Evolutionary conservation across 768 basidiomycete species (phyloP).

Genomic region (Termitomyces sp.): DNA sequence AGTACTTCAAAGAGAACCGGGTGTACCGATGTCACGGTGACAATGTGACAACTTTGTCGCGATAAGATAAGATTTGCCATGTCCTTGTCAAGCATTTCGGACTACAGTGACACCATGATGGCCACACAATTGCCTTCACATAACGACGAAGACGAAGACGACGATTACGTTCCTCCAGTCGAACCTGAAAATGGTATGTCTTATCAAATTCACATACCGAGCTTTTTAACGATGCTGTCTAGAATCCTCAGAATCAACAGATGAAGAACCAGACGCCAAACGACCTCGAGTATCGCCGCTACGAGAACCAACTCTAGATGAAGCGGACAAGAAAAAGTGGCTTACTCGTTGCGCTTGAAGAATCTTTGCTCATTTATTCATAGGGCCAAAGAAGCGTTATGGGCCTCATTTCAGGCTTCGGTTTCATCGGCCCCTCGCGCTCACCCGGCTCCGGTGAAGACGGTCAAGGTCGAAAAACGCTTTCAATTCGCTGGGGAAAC

Average conservation of each 20-base stretch:
- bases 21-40: no score
- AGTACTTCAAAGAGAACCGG: no score
- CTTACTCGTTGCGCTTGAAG: slow-evolving; percentile 5
- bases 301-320: slow-evolving; percentile 29
- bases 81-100: no score
- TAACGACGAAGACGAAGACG: slow-evolving; percentile 63
- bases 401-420: slow-evolving; percentile 68
- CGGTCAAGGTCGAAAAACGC: slow-evolving; percentile 65
- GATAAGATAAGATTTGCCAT: neutral
- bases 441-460: slow-evolving; percentile 21
- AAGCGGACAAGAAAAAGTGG: slow-evolving; percentile 43
- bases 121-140: slow-evolving; percentile 1
- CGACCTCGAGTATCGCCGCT: slow-evolving; percentile 26
- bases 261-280: slow-evolving; percentile 34
- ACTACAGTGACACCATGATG: slow-evolving; percentile 6
- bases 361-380: slow-evolving; percentile 3
- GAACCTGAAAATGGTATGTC: slow-evolving; percentile 30
- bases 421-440: slow-evolving; percentile 30
- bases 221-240: slow-evolving; percentile 1
- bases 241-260: slow-evolving; percentile 35
- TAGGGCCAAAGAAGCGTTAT: slow-evolving; percentile 62
- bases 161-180: slow-evolving; percentile 63
- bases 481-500: slow-evolving; percentile 79
- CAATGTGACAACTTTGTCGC: no score
- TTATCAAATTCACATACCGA: neutral